Percentiles rank a stretch among this genome's conserved stretches.
These are phyloP conservation scores for Ophiocordyceps polyrhachis-furcata DNA, from an alignment of 2,329 filamentous ascomycete genomes.

Conservation along the genomic window DNA sequence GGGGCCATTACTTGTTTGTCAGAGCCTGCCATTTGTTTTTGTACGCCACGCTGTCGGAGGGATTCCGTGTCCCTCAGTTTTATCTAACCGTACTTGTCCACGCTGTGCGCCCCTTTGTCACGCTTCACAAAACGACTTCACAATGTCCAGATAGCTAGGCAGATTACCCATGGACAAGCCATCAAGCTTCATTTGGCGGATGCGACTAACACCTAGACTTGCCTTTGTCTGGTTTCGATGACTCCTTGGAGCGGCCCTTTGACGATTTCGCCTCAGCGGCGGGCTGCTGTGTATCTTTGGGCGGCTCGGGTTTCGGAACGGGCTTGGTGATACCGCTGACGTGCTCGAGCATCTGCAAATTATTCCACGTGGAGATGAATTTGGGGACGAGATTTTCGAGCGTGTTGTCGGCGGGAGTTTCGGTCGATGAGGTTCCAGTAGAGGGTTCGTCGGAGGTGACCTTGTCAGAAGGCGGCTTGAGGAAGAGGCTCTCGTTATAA, in stretches of 20 bases:
- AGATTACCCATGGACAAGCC: neutral
- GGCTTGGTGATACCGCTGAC: constrained; percentile 24
- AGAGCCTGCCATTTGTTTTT: too few relatives aligned
- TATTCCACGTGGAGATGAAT: constrained; percentile 23
- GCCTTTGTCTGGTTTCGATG: neutral
- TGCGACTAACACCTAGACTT: neutral
- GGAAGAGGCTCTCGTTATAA: constrained; percentile 52
- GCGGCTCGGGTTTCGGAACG: constrained; percentile 8
- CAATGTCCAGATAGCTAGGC: too few relatives aligned
- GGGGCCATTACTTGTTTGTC: too few relatives aligned
- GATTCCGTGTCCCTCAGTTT: too few relatives aligned
- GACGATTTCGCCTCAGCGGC: constrained; percentile 7
- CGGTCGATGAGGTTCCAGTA: too few relatives aligned
- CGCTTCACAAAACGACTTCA: too few relatives aligned
- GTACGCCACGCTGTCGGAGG: too few relatives aligned
- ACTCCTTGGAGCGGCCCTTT: neutral
- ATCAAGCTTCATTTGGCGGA: neutral
- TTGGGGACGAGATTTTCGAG: constrained; percentile 19
- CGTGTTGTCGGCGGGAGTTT: neutral
- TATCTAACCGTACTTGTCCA: too few relatives aligned
- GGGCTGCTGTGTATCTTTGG: neutral
- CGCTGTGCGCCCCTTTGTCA: too few relatives aligned
- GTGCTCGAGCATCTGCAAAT: constrained; percentile 24
- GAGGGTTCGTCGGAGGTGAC: neutral
- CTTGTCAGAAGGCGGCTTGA: constrained; percentile 7